Evolutionary conservation across 495 filamentous ascomycete species (phyloP), one percentile per base, ranked within the genome.

Genomic region (Penicillium argentinense): DNA sequence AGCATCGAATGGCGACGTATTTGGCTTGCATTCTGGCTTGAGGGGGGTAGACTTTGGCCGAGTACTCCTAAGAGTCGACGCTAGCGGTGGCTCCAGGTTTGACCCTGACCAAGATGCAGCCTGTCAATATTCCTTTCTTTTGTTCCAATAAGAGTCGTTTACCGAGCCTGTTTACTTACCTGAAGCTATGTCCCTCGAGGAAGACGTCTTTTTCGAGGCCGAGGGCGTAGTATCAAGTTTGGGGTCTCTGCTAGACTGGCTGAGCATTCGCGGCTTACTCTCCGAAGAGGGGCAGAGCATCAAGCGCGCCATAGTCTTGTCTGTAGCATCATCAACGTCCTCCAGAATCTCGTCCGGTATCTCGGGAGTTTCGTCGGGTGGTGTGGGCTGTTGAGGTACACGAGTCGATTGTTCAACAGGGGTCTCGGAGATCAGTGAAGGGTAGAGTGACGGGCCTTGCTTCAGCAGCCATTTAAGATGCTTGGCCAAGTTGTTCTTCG

Each of bases 231-330:
- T 45, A 7, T 45, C 42, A 21, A 38, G 42, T 27, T 42, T 22
- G n/a, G n/a, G n/a, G n/a, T n/a, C n/a, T 34, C 49, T 39, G 28
- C 61, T 54, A 19, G 32, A 36, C 40, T 63, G 64, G 47, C 70
- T 72, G 42, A 74, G 57, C 63, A 80, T 63, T 33, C 68, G 72
- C 51, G 71, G 73, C 47, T 77, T 80, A 13, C 71, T 71, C 38
- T 69, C 71, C 8, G 80, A 79, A 36, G 66, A 72, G 8, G 81
- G 73, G 42, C 69, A 72, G 25, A 79, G 66, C 39, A 75, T 58
- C 39, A 84, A 58, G 49, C 75, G 73, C 47, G 77, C 82, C 84
- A 87, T 88, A 13, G 24, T 51, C 6, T 57, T 48, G 19, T 73
- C 63, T 37, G 46, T 48, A 40, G 66, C 67, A 42, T 58, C 39